Evolutionary conservation across 202 grass and related monocot species (phyloP), one percentile per base, ranked within the genome.

Genomic region (Cymbopogon flexuosus): DNA sequence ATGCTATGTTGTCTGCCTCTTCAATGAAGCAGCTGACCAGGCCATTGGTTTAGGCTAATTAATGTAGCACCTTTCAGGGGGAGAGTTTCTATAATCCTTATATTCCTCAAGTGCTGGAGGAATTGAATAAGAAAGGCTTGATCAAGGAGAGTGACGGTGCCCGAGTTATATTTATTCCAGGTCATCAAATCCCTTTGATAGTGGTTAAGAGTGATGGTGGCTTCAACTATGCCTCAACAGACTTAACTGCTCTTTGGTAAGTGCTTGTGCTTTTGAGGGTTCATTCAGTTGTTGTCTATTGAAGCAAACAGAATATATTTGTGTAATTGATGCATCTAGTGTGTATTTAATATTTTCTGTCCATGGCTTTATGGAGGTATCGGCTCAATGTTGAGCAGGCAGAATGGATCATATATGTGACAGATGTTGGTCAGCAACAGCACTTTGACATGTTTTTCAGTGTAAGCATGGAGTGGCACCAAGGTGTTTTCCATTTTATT

Each of bases 71-170:
- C 71, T 87, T 77, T 73, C 84, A 94, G 92, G 95, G 94, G 6
- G 95, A 97, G 82, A 97, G 95, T 85, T 97, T 94, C 85, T 97
- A 97, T 84, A 97, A 91, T 73, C 92, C 88, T 22, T 93, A 91
- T 76, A 97, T 97, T 81, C 85, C 88, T 15, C 37, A 82, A 84
- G 90, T 90, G 72, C 84, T 97, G 68, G 87, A 84, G 31, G 82
- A 91, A 64, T 80, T 97, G 24, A 68, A 15, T 52, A 78, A 74
- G 30, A 87, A 94, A 72, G 89, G 86, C 18, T 82, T 97, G 70
- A 88, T 97, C 43, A 84, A 87, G 80, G 92, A 97, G 87, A 91
- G 86, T 70, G 81, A 97, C 6, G 94, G 94, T 75, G 94, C 94
- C 69, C 84, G 57, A 39, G 92, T 97, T 57, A 89, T 98, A 79